phyloP scores from a whole-genome alignment of 345 rosid genomes.

The Lumnitzera racemosa region DNA sequence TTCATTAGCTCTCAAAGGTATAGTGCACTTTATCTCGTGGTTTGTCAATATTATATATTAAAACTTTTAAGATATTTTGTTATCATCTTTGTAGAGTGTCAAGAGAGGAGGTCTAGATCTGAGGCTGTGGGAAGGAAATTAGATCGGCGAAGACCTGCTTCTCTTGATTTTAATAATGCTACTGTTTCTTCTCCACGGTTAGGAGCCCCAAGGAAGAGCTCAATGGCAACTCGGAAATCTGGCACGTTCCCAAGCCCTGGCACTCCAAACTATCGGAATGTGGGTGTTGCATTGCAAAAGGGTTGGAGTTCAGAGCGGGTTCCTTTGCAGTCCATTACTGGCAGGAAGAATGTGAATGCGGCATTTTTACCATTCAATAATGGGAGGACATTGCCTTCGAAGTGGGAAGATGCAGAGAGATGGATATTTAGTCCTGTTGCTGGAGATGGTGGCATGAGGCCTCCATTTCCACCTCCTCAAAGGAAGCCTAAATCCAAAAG shows the following conservation, averaged over 20 bases:
- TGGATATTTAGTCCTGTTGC: slow-evolving; percentile 95
- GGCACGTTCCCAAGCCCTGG: slow-evolving; percentile 86
- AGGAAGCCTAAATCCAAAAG: slow-evolving; percentile 90
- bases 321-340: slow-evolving; percentile 44
- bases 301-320: slow-evolving; percentile 98
- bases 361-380: slow-evolving; percentile 53
- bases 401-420: slow-evolving; percentile 99
- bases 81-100: slow-evolving; percentile 43
- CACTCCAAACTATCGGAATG: slow-evolving; percentile 58
- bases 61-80: neutral
- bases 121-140: slow-evolving; percentile 51
- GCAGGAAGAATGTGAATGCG: slow-evolving; percentile 47
- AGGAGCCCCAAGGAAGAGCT: slow-evolving; percentile 42
- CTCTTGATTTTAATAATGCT: slow-evolving; percentile 69
- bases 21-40: neutral
- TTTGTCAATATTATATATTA: neutral
- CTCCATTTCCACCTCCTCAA: slow-evolving; percentile 41
- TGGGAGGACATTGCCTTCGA: slow-evolving; percentile 84
- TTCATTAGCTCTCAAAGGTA: slow-evolving; percentile 84
- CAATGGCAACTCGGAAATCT: slow-evolving; percentile 39
- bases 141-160: slow-evolving; percentile 65
- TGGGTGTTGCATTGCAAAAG: slow-evolving; percentile 60
- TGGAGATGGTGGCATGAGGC: slow-evolving; percentile 45
- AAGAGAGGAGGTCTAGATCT: slow-evolving; percentile 73
- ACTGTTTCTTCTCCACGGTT: slow-evolving; percentile 56